Conservation (phyloP, 1,284 basidiomycete species). For the Gymnopus androsaceus region DNA sequence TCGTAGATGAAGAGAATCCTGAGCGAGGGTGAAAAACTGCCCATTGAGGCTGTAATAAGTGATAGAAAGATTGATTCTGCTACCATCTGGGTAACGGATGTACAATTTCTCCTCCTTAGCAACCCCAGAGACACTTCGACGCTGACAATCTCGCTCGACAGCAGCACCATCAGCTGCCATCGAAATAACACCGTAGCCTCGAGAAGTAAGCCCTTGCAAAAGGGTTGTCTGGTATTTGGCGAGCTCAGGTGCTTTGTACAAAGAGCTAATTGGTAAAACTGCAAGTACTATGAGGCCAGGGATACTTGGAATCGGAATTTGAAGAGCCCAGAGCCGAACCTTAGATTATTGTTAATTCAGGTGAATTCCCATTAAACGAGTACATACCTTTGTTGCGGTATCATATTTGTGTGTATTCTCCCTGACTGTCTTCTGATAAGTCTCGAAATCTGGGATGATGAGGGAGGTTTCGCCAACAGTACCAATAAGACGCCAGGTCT, state of each 20-base stretch:
- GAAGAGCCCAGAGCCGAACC: constrained; percentile 26
- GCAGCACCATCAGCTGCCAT: constrained; percentile 24
- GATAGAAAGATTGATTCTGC: constrained; percentile 2
- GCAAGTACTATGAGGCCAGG: constrained; percentile 26
- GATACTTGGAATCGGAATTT: constrained; percentile 25
- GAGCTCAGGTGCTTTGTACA: constrained; percentile 16
- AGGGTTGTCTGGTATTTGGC: constrained; percentile 4
- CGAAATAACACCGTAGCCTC: constrained; percentile 10
- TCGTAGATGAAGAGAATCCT: constrained; percentile 24
- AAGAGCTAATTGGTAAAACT: constrained; percentile 22
- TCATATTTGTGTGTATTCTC: not conserved
- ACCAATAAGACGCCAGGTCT: constrained; percentile 21
- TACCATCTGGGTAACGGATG: constrained; percentile 17
- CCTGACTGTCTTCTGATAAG: constrained; percentile 10
- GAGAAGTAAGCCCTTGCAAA: not conserved
- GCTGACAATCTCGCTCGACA: constrained; percentile 25
- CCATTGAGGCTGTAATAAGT: constrained; percentile 8
- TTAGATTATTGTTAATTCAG: constrained; percentile 7
- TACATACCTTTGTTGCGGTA: constrained; percentile 24
- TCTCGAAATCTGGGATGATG: constrained; percentile 21
- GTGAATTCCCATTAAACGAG: not conserved
- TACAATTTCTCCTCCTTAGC: constrained; percentile 6
- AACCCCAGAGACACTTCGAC: constrained; percentile 2
- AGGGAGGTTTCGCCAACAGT: constrained; percentile 16
- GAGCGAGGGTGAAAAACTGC: constrained; percentile 17